A percentile compares a stretch with the other conserved stretches of the same genome.
These are phyloP conservation scores for Erodium moschatum DNA, from an alignment of 441 rosid species.

Conservation along the genomic window DNA sequence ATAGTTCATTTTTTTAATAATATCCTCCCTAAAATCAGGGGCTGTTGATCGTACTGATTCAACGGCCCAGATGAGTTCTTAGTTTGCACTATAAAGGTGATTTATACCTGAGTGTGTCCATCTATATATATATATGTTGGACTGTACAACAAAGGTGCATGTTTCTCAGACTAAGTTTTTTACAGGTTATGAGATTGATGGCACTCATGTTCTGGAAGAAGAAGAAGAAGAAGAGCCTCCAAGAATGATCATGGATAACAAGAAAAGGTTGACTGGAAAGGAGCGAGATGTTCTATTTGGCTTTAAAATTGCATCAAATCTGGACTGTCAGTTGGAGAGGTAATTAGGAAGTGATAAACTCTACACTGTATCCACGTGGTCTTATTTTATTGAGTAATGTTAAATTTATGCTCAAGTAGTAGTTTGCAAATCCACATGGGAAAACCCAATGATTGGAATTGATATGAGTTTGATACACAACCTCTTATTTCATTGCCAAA, in stretches of 20 bases:
- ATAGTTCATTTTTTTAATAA: too few relatives aligned
- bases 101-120: too few relatives aligned
- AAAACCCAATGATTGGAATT: neutral
- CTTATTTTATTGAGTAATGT: slow-evolving; percentile 10
- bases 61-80: too few relatives aligned
- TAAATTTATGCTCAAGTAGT: neutral
- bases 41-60: too few relatives aligned
- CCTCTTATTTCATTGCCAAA: neutral
- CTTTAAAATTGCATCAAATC: slow-evolving; percentile 52
- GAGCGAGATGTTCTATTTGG: slow-evolving; percentile 66
- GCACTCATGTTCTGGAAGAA: slow-evolving; percentile 32
- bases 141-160: neutral
- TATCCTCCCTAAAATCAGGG: too few relatives aligned
- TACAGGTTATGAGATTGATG: slow-evolving; percentile 68
- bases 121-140: neutral
- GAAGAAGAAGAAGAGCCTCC: slow-evolving; percentile 72
- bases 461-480: slow-evolving; percentile 1
- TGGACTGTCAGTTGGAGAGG: slow-evolving; percentile 72
- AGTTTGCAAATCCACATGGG: neutral
- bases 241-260: slow-evolving; percentile 38
- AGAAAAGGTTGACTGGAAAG: slow-evolving; percentile 47
- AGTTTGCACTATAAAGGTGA: too few relatives aligned
- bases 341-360: slow-evolving; percentile 23
- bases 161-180: slow-evolving; percentile 19
- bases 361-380: slow-evolving; percentile 11